Conservation (phyloP, 2,329 filamentous ascomycete species). For the Colletotrichum tofieldiae region DNA sequence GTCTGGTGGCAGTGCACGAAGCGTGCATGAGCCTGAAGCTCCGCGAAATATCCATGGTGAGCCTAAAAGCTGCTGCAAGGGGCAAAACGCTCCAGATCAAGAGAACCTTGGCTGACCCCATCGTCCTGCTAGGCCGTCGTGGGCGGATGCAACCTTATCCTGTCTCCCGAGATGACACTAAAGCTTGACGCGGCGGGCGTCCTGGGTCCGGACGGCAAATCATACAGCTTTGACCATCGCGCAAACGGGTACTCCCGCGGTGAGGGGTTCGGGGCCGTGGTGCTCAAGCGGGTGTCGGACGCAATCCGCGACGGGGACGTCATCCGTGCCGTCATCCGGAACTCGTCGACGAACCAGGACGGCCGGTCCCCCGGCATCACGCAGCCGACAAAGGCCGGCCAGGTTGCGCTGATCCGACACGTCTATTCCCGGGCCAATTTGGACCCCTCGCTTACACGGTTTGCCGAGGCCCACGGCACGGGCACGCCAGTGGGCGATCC, state of each 20-base stretch:
- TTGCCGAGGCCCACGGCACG: slow-evolving; percentile 66
- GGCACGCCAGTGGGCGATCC: slow-evolving; percentile 71
- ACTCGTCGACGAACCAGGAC: slow-evolving; percentile 57
- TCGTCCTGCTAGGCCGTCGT: slow-evolving; percentile 51
- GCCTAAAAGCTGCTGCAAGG: not conserved
- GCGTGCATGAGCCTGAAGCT: slow-evolving; percentile 46
- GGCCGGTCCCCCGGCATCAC: slow-evolving; percentile 60
- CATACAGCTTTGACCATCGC: slow-evolving; percentile 51
- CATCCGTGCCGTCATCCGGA: slow-evolving; percentile 56
- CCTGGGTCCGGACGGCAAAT: slow-evolving; percentile 51
- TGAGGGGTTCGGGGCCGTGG: slow-evolving; percentile 65
- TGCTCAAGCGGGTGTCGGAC: slow-evolving; percentile 65
- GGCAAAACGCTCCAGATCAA: not conserved
- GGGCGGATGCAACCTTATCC: slow-evolving; percentile 46
- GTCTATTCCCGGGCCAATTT: slow-evolving; percentile 53
- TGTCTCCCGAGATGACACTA: slow-evolving; percentile 41
- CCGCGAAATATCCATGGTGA: slow-evolving; percentile 43
- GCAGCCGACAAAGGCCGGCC: slow-evolving; percentile 49
- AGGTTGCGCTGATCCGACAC: slow-evolving; percentile 54
- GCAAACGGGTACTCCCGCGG: slow-evolving; percentile 54
- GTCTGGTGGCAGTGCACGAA: slow-evolving; percentile 53
- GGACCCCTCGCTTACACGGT: slow-evolving; percentile 48
- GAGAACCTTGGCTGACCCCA: slow-evolving; percentile 52
- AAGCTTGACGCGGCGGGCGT: slow-evolving; percentile 41
- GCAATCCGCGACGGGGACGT: slow-evolving; percentile 61